Conservation (phyloP, 2,329 filamentous ascomycete species). For the Botrytis hyacinthi region DNA sequence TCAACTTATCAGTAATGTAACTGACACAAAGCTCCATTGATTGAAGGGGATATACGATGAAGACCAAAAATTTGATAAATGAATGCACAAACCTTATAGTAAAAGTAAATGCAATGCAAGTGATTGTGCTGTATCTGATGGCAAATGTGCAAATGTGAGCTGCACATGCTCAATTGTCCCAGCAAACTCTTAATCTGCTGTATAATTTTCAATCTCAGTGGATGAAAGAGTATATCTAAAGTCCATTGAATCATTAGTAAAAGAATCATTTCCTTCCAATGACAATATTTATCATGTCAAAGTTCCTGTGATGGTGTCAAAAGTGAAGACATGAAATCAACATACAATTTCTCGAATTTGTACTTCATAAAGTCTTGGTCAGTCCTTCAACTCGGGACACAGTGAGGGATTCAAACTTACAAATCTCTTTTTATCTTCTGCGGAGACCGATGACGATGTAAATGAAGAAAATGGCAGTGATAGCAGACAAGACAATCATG, state of each 20-base stretch:
- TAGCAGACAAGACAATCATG: not conserved
- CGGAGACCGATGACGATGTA: not conserved
- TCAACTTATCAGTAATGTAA: not conserved
- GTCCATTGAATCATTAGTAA: not conserved
- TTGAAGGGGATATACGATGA: not conserved
- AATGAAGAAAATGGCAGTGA: not conserved
- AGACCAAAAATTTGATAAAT: not conserved
- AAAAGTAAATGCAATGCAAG: conserved; percentile 12
- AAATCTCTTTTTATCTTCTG: not conserved
- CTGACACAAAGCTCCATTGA: not conserved
- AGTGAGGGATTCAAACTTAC: not conserved
- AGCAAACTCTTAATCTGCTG: not conserved
- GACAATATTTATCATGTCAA: not conserved
- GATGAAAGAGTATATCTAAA: not conserved
- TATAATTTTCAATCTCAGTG: not conserved
- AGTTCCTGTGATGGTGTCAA: not conserved
- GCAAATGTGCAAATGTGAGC: not conserved
- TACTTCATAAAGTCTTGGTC: not conserved
- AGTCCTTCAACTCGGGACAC: not conserved
- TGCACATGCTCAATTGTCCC: not conserved
- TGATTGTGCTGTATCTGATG: not conserved
- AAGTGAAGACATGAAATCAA: not conserved
- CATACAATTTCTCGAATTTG: not conserved
- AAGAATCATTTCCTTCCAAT: not conserved
- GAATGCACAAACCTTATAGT: not conserved